phyloP scores from a whole-genome alignment of 2,329 filamentous ascomycete species.

The Pestalotiopsis sp. region DNA sequence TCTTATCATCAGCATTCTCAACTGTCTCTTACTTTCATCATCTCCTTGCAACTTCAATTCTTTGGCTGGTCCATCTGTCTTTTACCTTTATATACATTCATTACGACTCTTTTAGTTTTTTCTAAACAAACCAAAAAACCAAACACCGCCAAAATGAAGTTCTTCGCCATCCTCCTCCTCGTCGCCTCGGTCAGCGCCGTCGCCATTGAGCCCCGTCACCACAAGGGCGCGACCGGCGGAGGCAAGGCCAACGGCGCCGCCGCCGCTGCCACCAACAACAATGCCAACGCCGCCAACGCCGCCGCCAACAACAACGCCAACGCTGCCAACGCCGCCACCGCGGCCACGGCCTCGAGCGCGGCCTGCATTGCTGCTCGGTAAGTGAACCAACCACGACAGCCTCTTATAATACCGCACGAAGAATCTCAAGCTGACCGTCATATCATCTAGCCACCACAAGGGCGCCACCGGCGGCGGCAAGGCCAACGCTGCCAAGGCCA shows the following conservation, averaged over 20 bases:
- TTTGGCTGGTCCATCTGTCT: slow-evolving; percentile 12
- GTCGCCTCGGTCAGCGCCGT: slow-evolving; percentile 12
- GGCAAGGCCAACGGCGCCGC: background rate
- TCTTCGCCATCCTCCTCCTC: slow-evolving; percentile 11
- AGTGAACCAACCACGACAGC: background rate
- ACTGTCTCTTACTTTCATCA: background rate
- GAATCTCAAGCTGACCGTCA: background rate
- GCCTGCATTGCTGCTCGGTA: slow-evolving; percentile 8
- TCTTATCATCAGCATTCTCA: slow-evolving; percentile 2
- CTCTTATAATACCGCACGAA: background rate
- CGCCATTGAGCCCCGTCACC: slow-evolving; percentile 14
- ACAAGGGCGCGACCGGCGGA: background rate
- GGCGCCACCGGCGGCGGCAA: background rate
- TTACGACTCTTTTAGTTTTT: background rate
- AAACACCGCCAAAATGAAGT: slow-evolving; percentile 16
- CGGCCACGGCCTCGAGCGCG: background rate
- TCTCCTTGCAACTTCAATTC: slow-evolving; percentile 9
- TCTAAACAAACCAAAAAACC: background rate
- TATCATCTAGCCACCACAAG: slow-evolving; percentile 7
- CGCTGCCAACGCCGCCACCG: background rate
- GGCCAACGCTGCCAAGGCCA: slow-evolving; percentile 6
- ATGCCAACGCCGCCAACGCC: background rate
- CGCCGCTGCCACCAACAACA: background rate
- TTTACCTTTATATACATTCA: slow-evolving; percentile 8
- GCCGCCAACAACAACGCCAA: slow-evolving; percentile 1